Percentiles rank a stretch among this genome's conserved stretches.
Conservation (phyloP, 768 basidiomycete species). For the Kwoniella shandongensis region DNA sequence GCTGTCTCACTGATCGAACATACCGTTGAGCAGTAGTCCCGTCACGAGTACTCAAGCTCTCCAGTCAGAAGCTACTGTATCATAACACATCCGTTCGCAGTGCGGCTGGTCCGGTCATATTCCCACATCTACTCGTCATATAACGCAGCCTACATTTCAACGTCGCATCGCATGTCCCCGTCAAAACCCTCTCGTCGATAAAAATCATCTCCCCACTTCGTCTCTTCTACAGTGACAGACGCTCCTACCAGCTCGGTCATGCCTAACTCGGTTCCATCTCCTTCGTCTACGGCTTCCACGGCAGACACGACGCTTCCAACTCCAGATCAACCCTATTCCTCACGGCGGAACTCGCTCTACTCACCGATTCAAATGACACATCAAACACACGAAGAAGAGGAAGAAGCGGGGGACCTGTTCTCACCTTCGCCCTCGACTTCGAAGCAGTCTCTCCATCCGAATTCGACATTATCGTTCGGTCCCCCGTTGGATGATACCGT, state of each 20-base stretch:
- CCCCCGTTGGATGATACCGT: neutral
- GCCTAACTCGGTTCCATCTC: conserved; percentile 10
- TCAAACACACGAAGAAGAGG: conserved; percentile 7
- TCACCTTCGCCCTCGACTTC: neutral
- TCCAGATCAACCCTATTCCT: conserved; percentile 20
- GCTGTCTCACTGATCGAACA: too few relatives aligned
- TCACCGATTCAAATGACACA: conserved; percentile 4
- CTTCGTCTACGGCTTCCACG: conserved; percentile 13
- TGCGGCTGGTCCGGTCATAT: too few relatives aligned
- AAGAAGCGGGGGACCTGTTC: conserved; percentile 7
- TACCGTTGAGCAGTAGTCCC: too few relatives aligned
- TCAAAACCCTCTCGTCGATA: too few relatives aligned
- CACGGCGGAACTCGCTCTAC: conserved; percentile 18
- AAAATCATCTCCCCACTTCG: too few relatives aligned
- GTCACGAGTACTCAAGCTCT: too few relatives aligned
- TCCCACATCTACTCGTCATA: too few relatives aligned
- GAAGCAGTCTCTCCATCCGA: neutral
- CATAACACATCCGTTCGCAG: too few relatives aligned
- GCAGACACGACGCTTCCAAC: conserved; percentile 23
- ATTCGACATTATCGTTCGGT: neutral
- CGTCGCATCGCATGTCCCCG: too few relatives aligned
- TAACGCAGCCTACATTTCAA: too few relatives aligned
- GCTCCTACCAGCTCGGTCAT: neutral
- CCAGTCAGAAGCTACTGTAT: too few relatives aligned
- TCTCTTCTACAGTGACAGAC: too few relatives aligned